Conservation (phyloP, 371 early-diverging fungal species). For the Saksenaea oblongispora region DNA sequence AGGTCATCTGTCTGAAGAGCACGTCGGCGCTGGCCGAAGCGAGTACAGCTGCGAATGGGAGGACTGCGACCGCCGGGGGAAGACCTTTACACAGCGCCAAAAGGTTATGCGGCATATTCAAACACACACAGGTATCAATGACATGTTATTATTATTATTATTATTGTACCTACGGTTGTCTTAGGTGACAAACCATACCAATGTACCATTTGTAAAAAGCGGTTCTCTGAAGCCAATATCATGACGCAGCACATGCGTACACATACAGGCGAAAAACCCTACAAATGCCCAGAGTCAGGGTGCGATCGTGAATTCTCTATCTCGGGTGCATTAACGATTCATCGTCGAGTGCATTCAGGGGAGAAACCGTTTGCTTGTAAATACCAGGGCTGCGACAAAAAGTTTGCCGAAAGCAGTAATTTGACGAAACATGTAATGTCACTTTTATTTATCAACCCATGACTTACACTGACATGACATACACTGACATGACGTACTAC, state of each 20-base stretch:
- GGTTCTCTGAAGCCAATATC: constrained; percentile 82
- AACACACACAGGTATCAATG: constrained; percentile 63
- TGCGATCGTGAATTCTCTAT: constrained; percentile 79
- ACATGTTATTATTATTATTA: not conserved
- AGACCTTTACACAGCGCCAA: constrained; percentile 73
- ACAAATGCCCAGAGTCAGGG: constrained; percentile 65
- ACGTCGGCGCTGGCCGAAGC: constrained; percentile 71
- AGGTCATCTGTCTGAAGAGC: constrained; percentile 72
- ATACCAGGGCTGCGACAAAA: constrained; percentile 69
- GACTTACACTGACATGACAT: constrained; percentile 1
- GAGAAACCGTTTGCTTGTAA: constrained; percentile 81
- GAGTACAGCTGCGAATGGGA: constrained; percentile 84
- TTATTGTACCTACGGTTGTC: constrained; percentile 13
- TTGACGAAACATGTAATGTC: constrained; percentile 72
- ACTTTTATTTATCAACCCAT: not conserved
- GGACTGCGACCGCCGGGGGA: constrained; percentile 69
- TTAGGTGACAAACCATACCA: constrained; percentile 84
- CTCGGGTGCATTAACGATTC: constrained; percentile 71
- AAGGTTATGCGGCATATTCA: constrained; percentile 88
- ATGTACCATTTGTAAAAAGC: constrained; percentile 74
- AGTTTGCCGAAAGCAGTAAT: constrained; percentile 79
- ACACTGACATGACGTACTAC: not conserved
- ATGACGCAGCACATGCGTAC: constrained; percentile 84
- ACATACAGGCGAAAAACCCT: constrained; percentile 90
- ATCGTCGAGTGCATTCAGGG: constrained; percentile 66